Conservation (phyloP, 2,329 filamentous ascomycete species). For the Botryotinia calthae region DNA sequence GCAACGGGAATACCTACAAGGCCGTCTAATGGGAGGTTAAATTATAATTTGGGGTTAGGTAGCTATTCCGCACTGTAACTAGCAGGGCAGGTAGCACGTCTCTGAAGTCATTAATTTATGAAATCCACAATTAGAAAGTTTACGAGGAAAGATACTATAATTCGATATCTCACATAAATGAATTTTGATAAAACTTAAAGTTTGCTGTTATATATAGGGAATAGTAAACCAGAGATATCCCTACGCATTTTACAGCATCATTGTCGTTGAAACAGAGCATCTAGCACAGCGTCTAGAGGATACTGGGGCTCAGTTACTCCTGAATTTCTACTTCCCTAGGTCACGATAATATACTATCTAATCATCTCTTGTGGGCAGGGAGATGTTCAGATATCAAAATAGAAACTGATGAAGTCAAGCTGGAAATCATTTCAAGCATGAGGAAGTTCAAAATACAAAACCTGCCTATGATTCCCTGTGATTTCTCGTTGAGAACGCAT, state of each 20-base stretch:
- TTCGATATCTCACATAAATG: conserved; percentile 8
- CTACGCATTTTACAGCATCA: not conserved
- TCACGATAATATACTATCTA: not conserved
- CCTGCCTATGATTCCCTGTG: not conserved
- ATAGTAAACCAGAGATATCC: not conserved
- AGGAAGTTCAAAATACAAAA: not conserved
- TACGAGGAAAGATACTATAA: conserved; percentile 9
- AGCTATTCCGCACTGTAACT: not conserved
- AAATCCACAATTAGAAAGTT: not conserved
- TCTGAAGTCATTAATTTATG: conserved; percentile 6
- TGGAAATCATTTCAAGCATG: not conserved
- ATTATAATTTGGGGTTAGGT: not conserved
- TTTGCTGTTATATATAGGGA: not conserved
- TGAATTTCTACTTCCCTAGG: not conserved
- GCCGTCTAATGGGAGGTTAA: not conserved
- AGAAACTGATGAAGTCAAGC: not conserved
- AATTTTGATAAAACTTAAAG: not conserved
- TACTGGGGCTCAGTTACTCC: conserved; percentile 1
- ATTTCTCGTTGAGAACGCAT: not conserved
- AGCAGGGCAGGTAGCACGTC: conserved; percentile 2
- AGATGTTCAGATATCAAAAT: not conserved
- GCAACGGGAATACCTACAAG: not conserved
- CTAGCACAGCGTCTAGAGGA: not conserved
- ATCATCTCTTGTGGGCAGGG: not conserved
- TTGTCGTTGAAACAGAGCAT: not conserved